These are phyloP conservation scores for Madurella mycetomatis DNA, from an alignment of 2,329 filamentous ascomycete species.

Conservation along the genomic window DNA sequence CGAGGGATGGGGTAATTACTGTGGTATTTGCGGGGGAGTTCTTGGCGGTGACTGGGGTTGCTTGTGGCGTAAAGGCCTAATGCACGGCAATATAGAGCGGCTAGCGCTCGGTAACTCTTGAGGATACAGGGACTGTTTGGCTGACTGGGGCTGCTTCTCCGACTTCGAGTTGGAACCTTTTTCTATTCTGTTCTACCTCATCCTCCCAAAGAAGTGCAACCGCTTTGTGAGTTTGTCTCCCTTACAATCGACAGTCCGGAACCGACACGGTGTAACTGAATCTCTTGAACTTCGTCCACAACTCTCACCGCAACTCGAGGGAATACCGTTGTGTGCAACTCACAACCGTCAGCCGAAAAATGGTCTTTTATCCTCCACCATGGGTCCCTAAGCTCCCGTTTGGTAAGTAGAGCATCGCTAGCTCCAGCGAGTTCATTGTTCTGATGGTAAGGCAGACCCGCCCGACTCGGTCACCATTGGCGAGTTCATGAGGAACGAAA, in stretches of 20 bases:
- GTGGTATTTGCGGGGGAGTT: neutral
- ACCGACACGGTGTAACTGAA: no score
- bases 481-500: conserved; percentile 73
- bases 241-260: no score
- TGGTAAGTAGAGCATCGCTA: conserved; percentile 34
- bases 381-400: conserved; percentile 59
- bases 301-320: neutral
- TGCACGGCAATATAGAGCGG: no score
- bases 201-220: no score
- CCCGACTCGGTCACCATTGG: conserved; percentile 71
- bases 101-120: no score
- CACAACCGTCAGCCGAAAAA: conserved; percentile 24
- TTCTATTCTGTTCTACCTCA: no score
- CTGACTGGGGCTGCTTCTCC: no score
- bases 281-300: neutral
- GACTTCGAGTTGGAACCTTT: no score
- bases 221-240: no score
- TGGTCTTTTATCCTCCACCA: conserved; percentile 57
- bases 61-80: no score
- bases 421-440: neutral
- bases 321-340: neutral
- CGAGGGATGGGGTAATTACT: neutral
- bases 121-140: no score
- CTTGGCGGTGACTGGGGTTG: neutral
- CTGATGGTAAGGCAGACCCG: conserved; percentile 40